phyloP scores from a whole-genome alignment of 768 basidiomycete species.

The Suillus placidus region DNA sequence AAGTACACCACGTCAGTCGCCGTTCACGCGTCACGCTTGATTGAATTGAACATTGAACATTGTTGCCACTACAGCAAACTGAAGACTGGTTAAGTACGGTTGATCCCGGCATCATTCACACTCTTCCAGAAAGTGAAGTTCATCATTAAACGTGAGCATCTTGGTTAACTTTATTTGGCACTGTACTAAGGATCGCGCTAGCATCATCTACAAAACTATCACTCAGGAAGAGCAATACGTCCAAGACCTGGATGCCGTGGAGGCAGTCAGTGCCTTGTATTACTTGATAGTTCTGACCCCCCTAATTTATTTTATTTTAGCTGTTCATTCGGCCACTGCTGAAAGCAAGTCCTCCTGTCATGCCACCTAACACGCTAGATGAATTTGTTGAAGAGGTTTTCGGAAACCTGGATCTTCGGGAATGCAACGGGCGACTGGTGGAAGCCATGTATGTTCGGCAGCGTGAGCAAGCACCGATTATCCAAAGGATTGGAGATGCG shows the following conservation, averaged over 20 bases:
- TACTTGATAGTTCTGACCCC: constrained; percentile 7
- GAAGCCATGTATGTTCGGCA: constrained; percentile 88
- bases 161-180: neutral
- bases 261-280: constrained; percentile 52
- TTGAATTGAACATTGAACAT: constrained; percentile 16
- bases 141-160: constrained; percentile 69
- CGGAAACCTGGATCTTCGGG: constrained; percentile 84
- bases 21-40: constrained; percentile 26
- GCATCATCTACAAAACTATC: constrained; percentile 85
- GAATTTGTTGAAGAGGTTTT: constrained; percentile 91
- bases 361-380: constrained; percentile 60
- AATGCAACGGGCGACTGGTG: constrained; percentile 79
- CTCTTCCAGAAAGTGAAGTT: constrained; percentile 77
- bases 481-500: constrained; percentile 85
- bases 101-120: constrained; percentile 47
- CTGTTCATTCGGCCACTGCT: constrained; percentile 59
- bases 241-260: constrained; percentile 83
- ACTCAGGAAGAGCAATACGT: constrained; percentile 88
- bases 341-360: constrained; percentile 56
- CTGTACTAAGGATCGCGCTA: constrained; percentile 22
- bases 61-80: constrained; percentile 26
- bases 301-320: constrained; percentile 39
- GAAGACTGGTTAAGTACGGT: constrained; percentile 58
- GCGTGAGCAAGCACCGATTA: constrained; percentile 77
- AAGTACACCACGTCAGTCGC: constrained; percentile 36